Percentiles rank a stretch among this genome's conserved stretches.
These are phyloP conservation scores for Phytopythium sindhum DNA, from an alignment of 352 stramenopile species.

Conservation along the genomic window DNA sequence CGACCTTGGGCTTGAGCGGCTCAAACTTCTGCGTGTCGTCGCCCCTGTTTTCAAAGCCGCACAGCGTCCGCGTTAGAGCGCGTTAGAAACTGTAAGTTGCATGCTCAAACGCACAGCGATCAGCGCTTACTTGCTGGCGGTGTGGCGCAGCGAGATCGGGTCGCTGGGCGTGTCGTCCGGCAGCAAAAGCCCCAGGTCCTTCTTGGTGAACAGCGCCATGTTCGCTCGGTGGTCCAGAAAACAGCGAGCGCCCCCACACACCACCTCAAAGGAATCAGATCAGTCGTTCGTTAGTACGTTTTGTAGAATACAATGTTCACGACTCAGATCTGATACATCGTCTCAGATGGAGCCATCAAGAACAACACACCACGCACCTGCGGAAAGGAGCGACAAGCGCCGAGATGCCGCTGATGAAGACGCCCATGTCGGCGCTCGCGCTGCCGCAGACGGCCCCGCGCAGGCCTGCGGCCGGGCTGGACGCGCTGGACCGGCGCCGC, in stretches of 20 bases:
- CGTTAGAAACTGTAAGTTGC: background rate
- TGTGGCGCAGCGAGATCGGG: constrained; percentile 76
- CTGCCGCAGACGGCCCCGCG: constrained; percentile 40
- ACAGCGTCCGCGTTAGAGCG: background rate
- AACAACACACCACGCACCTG: background rate
- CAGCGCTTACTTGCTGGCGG: constrained; percentile 43
- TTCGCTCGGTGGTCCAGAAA: background rate
- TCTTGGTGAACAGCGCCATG: constrained; percentile 88
- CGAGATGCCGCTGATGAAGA: constrained; percentile 22
- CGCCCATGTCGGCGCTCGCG: constrained; percentile 49
- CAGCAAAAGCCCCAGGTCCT: constrained; percentile 77
- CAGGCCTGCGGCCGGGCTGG: background rate
- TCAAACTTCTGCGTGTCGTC: constrained; percentile 75
- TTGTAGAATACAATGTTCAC: background rate
- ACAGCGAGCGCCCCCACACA: background rate
- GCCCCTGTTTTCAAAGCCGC: constrained; percentile 14
- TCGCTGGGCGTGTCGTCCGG: constrained; percentile 79
- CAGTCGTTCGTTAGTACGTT: background rate
- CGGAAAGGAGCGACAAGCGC: background rate
- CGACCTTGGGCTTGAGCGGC: constrained; percentile 74
- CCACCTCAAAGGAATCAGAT: background rate
- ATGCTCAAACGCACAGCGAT: background rate
- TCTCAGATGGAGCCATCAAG: background rate
- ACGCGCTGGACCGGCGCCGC: constrained; percentile 12
- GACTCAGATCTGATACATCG: background rate